Base-by-base conservation (phyloP, 2,329 filamentous ascomycete genomes). In the Sarocladium oryzae region DNA sequence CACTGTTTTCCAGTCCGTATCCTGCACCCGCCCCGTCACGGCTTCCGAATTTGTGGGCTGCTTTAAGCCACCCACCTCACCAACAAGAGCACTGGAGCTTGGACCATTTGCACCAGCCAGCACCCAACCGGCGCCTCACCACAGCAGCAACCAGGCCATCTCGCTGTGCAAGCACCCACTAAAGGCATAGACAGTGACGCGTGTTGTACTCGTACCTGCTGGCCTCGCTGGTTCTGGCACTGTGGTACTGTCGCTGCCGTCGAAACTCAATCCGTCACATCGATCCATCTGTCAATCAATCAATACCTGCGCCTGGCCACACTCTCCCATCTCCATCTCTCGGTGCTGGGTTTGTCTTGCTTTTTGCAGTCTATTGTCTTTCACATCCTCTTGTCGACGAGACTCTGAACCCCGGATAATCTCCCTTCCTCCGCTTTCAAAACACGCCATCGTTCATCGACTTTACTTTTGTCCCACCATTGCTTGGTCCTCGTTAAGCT, bases 391-490 rank as follows among this genome's bases (percentile, higher is more conserved):
- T 24, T 37, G 15, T 36, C 33, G 40, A 43, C 40, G 21, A 43
- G 16, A 43, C 18, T 28, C 26, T 24, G 32, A 49, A 36, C 46
- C 46, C 46, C 46, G 26, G 46, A 49, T 32, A 49, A 26, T 49
- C 20, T 49, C 46, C 46, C 32, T 49, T 37, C 46, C 46, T 37
- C 33, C 46, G 33, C 21, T 49, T 37, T 37, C 43, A 48, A 33
- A 33, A 48, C 43, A 26, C 43, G 33, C 43, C 43, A 16, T 48
- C 43, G 15, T 53, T 62, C 56, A 73, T 58, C 74, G 70, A 62
- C 75, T 73, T 56, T 80, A 74, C 57, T 77, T 73, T 18, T 76
- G 69, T 15, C 74, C 72, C 23, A 80, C 77, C 24, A 71, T 78
- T 36, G 73, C 71, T n/a, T 48, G 43, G 43, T 48, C 43, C 43